Evolutionary conservation across 805 yeast genomes (phyloP).

Genomic region (Soucietia sequanensis): DNA sequence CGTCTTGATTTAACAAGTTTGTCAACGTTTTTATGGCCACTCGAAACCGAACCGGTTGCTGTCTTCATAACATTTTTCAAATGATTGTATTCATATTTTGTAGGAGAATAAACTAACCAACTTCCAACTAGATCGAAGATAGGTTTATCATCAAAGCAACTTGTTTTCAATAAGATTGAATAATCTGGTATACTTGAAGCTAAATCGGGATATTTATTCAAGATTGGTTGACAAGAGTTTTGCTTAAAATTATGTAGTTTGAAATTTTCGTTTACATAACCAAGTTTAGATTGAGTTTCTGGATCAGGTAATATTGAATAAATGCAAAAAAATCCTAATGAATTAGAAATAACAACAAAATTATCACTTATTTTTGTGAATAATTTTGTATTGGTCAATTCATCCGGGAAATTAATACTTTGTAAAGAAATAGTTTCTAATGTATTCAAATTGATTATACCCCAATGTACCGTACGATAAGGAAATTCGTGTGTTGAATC

Average conservation of each 20-base stretch:
- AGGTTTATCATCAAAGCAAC: conserved; percentile 33
- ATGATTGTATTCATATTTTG: conserved; percentile 32
- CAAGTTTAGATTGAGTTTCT: conserved; percentile 1
- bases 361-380: conserved; percentile 18
- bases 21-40: too few species aligned
- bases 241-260: conserved; percentile 17
- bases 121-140: conserved; percentile 49
- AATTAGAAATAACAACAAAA: conserved; percentile 19
- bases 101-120: conserved; percentile 50
- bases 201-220: conserved; percentile 8
- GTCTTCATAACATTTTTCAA: conserved; percentile 18
- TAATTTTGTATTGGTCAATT: conserved; percentile 3
- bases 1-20: too few species aligned
- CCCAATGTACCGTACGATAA: background rate
- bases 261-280: conserved; percentile 12
- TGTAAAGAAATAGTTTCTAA: background rate
- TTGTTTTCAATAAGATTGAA: conserved; percentile 28
- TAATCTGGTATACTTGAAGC: conserved; percentile 13
- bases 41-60: background rate
- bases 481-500: background rate
- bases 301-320: conserved; percentile 3
- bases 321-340: conserved; percentile 21
- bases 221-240: conserved; percentile 19
- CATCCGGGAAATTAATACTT: background rate
- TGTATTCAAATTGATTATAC: background rate